Percentiles rank a stretch among this genome's conserved stretches.
Conservation (phyloP, 371 early-diverging fungal species). For the Rhizopus arrhizus region DNA sequence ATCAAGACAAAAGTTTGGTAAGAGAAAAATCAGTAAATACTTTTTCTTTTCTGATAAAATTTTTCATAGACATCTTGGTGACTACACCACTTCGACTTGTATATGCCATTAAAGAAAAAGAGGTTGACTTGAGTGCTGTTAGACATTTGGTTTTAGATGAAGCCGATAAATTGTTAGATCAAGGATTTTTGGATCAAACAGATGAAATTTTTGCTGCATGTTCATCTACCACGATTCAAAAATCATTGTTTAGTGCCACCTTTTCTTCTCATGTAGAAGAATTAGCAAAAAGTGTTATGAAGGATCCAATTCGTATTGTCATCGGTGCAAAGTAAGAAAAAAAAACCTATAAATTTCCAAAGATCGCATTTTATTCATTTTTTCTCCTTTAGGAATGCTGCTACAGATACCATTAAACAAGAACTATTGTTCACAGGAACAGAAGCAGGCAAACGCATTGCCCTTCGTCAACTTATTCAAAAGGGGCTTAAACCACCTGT, state of each 20-base stretch:
- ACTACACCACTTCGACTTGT: conserved; percentile 92
- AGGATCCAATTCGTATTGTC: conserved; percentile 84
- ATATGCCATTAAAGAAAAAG: conserved; percentile 79
- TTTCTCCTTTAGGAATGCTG: conserved; percentile 69
- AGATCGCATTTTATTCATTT: too few species aligned
- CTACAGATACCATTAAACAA: conserved; percentile 90
- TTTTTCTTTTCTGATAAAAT: neutral
- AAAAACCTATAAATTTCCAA: neutral
- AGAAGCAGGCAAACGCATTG: conserved; percentile 92
- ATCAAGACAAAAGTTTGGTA: conserved; percentile 72
- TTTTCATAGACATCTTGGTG: conserved; percentile 75
- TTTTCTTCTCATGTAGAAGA: conserved; percentile 90
- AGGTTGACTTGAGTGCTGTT: conserved; percentile 76
- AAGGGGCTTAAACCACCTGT: conserved; percentile 88
- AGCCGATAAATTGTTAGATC: conserved; percentile 90
- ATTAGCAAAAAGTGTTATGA: conserved; percentile 88
- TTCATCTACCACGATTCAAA: conserved; percentile 72
- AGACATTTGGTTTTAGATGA: conserved; percentile 87
- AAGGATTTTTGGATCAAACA: conserved; percentile 89
- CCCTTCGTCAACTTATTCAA: conserved; percentile 85
- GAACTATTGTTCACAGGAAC: conserved; percentile 89
- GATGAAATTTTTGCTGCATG: conserved; percentile 91
- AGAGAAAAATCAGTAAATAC: neutral
- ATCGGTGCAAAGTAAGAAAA: conserved; percentile 79
- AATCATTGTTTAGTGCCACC: conserved; percentile 93